Conservation (phyloP, 192 early-diverging fungal genomes). For the Backusella sp. region DNA sequence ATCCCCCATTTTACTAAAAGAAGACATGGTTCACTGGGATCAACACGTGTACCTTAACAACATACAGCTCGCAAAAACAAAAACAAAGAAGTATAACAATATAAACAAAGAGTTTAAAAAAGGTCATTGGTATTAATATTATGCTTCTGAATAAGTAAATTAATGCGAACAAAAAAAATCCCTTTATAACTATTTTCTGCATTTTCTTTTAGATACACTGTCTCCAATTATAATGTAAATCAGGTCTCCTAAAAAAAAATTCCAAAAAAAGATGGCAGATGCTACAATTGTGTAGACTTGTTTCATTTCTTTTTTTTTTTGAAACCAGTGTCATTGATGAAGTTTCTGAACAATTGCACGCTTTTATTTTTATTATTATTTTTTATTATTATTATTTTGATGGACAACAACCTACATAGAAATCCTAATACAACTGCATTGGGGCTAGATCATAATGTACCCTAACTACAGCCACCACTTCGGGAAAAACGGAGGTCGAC, state of each 20-base stretch:
- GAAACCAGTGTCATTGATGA: not conserved
- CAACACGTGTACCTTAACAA: not conserved
- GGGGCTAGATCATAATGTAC: not conserved
- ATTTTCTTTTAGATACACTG: not conserved
- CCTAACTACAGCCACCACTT: not conserved
- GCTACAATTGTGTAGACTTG: not conserved
- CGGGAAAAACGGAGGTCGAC: not conserved
- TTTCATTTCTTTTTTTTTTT: not conserved
- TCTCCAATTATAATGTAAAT: not conserved
- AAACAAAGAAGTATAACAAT: not conserved
- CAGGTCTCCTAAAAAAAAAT: not conserved
- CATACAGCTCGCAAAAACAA: not conserved
- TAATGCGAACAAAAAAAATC: not conserved
- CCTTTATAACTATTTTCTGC: not conserved
- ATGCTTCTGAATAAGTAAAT: not conserved
- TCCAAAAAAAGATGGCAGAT: not conserved
- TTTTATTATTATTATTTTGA: not conserved
- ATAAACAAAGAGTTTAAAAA: not conserved
- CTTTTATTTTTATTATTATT: not conserved
- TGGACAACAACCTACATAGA: not conserved
- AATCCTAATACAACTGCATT: not conserved
- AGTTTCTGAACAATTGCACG: not conserved
- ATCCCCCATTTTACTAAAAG: not conserved
- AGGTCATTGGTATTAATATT: not conserved
- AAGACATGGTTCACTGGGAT: not conserved